Percentiles rank a stretch among this genome's conserved stretches.
These are phyloP conservation scores for Amaranthus palmeri DNA, from an alignment of 148 eudicot genomes.

Conservation along the genomic window DNA sequence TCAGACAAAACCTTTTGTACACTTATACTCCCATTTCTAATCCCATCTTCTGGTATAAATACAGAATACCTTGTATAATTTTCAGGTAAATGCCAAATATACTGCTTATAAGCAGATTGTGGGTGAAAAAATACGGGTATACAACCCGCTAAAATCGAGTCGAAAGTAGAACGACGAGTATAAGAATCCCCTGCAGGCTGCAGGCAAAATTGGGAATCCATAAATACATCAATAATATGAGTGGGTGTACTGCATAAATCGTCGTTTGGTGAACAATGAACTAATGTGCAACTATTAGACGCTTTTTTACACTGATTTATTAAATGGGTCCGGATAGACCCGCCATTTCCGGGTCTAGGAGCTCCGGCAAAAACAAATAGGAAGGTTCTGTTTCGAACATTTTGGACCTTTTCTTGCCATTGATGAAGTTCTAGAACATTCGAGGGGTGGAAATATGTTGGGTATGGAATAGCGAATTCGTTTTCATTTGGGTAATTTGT, in stretches of 20 bases:
- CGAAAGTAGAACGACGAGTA: too few relatives aligned
- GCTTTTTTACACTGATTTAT: conserved; percentile 29
- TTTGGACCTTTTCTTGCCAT: conserved; percentile 32
- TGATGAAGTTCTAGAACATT: conserved; percentile 15
- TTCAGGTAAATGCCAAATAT: too few relatives aligned
- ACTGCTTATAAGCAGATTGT: too few relatives aligned
- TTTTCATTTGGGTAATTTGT: conserved; percentile 17
- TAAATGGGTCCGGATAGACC: conserved; percentile 17
- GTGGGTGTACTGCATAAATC: conserved; percentile 7
- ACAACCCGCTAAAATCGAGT: too few relatives aligned
- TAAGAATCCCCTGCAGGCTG: conserved; percentile 16
- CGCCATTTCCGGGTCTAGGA: conserved; percentile 16
- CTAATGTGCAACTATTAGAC: conserved; percentile 16
- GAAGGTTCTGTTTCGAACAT: conserved; percentile 9
- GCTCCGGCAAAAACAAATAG: conserved; percentile 31
- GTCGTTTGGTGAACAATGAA: conserved; percentile 7
- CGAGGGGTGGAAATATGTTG: conserved; percentile 37
- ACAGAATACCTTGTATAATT: too few relatives aligned
- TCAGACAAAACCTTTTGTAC: too few relatives aligned
- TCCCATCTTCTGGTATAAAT: too few relatives aligned
- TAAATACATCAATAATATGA: conserved; percentile 20
- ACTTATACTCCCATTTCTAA: too few relatives aligned
- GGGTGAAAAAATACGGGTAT: too few relatives aligned
- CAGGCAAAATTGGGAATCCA: conserved; percentile 28
- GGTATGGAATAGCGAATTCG: conserved; percentile 38